Base-by-base conservation (phyloP, 345 rosid genomes). In the Lepidium aucheri region DNA sequence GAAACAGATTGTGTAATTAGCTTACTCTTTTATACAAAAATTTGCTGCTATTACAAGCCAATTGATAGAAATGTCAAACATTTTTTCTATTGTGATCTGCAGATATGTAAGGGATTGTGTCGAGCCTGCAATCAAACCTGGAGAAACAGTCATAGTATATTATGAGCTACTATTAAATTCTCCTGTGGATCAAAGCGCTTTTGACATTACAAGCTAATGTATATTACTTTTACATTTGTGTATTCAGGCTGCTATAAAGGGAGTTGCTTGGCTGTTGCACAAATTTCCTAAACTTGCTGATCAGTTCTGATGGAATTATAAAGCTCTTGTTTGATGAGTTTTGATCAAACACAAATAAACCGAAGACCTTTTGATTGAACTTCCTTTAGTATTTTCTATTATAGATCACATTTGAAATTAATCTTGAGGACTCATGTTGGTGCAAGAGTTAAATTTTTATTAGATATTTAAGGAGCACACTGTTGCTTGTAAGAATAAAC, bases 41-140 rank as follows among this genome's bases (percentile, higher is more conserved):
- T 24, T 57, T 32, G 39, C 43, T 34, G 34, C 70, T 39, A 14
- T 30, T 53, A 15, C 40, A 26, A 35, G 8, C 11, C 18, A 36
- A 20, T 62, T 13, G 58, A 39, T 58, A 64, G 7, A 9, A 4
- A 16, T 65, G 40, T n/a, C 33, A 43, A 57, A 18, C 30, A 22
- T 22, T 4, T 24, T 5, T 55, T 38, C 40, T 2, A n/a, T 11
- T 41, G 24, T 43, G 34, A n/a, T 17, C 11, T 67, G 66, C 82
- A 91, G 92, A 22, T 89, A 87, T 52, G 96, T 87, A 51, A 74
- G 98, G 54, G 98, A 89, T 56, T 76, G 81, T 32, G 90, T 82
- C 3, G 95, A 89, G 78, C 98, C 95, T 47, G 90, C 95, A 65
- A 66, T 87, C 71, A 92, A 89, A 78, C 95, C 95, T 49, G 95